Evolutionary conservation across 768 basidiomycete genomes (phyloP), one percentile per base, ranked within the genome.

Genomic region (Serendipita vermifera): DNA sequence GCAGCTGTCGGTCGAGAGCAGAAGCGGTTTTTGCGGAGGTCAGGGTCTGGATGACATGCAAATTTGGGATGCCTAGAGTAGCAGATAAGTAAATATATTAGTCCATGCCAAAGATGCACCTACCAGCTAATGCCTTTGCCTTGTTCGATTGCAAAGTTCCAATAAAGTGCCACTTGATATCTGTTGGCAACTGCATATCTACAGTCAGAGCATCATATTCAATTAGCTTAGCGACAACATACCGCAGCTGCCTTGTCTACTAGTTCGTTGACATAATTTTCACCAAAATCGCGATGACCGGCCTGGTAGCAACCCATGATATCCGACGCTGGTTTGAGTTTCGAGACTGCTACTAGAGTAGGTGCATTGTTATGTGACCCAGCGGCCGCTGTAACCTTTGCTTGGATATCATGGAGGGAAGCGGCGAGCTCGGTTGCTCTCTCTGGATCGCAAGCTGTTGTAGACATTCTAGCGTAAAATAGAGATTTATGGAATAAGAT

Each of bases 141-240:
- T 98, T 97, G 70, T 97, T 97, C 11, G 87, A 87, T 66, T 98
- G 92, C 17, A 97, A 70, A 2, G 84, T 80, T 5, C 94, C 94
- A 61, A 98, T 94, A 67, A 94, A 98, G 70, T 98, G 94, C 94
- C 94, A 98, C 59, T 83, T 77, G 62, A 98, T 90, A 60, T 88
- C 85, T 22, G 62, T 59, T 1, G 94, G 89, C n/a, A 98, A 78
- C 91, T 94, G 65, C 33, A 26, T 20, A 38, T 54, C 13, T 29
- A 33, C 32, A 26, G 22, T 22, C 32, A 36, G n/a, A n/a, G 24
- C 17, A 20, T 58, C 27, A 5, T 31, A 31, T 20, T 7, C 20
- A 9, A 5, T 36, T 22, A 55, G 38, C n/a, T 38, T 35, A 13
- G 59, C 57, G 36, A 31, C 20, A 46, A 69, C 77, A 59, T 66